phyloP scores from a whole-genome alignment of 208 protist species.

The Leishmania amazonensis region DNA sequence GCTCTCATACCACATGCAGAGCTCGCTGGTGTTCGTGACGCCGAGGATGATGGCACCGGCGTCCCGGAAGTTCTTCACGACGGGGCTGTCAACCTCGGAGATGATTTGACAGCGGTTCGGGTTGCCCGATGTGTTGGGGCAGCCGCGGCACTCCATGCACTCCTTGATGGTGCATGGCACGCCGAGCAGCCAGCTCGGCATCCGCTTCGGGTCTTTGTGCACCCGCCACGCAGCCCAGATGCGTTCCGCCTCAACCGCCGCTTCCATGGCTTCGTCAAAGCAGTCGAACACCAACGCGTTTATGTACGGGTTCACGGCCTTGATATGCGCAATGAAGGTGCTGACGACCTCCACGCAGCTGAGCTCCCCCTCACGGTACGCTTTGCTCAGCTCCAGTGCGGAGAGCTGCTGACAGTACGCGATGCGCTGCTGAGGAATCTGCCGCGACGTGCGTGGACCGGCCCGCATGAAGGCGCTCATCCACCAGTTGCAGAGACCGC shows the following conservation, averaged over 20 bases:
- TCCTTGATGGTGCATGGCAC: slow-evolving; percentile 91
- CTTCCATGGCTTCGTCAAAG: slow-evolving; percentile 77
- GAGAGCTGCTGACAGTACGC: slow-evolving; percentile 80
- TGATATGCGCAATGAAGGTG: slow-evolving; percentile 85
- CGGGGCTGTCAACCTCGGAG: slow-evolving; percentile 61
- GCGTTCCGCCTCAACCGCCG: slow-evolving; percentile 58
- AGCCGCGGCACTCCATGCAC: slow-evolving; percentile 78
- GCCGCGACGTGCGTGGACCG: slow-evolving; percentile 63
- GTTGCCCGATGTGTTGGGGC: slow-evolving; percentile 82
- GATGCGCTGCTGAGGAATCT: slow-evolving; percentile 70
- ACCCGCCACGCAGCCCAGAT: slow-evolving; percentile 66
- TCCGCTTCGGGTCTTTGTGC: slow-evolving; percentile 36
- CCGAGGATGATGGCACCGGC: slow-evolving; percentile 92
- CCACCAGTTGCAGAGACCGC: slow-evolving; percentile 46
- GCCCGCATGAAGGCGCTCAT: slow-evolving; percentile 49
- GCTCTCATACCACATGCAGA: slow-evolving; percentile 92
- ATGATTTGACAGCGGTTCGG: slow-evolving; percentile 51
- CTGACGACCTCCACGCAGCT: slow-evolving; percentile 64
- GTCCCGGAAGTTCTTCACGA: slow-evolving; percentile 83
- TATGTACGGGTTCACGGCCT: slow-evolving; percentile 78
- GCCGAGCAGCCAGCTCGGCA: slow-evolving; percentile 81
- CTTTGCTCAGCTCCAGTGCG: slow-evolving; percentile 65
- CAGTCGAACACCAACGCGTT: slow-evolving; percentile 83
- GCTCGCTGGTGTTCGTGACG: slow-evolving; percentile 89
- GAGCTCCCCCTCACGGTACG: slow-evolving; percentile 60